These are phyloP conservation scores for Volutella citrinella DNA, from an alignment of 2,329 filamentous ascomycete genomes.

Conservation along the genomic window DNA sequence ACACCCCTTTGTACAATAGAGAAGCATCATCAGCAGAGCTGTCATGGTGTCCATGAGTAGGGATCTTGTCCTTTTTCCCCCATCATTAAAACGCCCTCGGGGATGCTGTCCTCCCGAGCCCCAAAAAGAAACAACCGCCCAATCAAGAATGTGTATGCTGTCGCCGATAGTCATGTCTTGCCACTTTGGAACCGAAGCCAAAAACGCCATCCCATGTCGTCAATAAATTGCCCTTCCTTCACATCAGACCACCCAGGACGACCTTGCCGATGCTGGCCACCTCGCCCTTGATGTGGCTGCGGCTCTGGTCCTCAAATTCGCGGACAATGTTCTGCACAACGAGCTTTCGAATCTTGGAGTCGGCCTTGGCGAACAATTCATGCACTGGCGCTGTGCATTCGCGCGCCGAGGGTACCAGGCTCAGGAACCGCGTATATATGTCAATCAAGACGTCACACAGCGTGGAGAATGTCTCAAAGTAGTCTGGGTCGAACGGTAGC, in stretches of 20 bases:
- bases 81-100: no score
- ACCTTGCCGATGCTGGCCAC: conserved; percentile 83
- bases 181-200: no score
- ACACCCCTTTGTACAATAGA: conserved; percentile 3
- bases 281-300: conserved; percentile 74
- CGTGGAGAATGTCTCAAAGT: conserved; percentile 93
- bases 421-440: conserved; percentile 77
- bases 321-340: conserved; percentile 83
- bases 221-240: conserved; percentile 12
- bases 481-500: conserved; percentile 94
- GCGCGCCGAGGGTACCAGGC: conserved; percentile 70
- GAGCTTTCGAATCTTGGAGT: conserved; percentile 81
- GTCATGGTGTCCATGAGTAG: no score
- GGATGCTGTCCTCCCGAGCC: no score
- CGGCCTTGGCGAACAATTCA: conserved; percentile 87
- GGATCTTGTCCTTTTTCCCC: no score
- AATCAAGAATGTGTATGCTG: no score
- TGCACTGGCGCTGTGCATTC: conserved; percentile 68
- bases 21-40: conserved; percentile 3
- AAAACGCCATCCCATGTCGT: conserved; percentile 1
- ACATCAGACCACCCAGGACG: conserved; percentile 83
- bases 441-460: conserved; percentile 95
- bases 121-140: no score
- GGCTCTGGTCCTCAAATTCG: conserved; percentile 88
- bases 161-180: no score